These are phyloP conservation scores for Phytophthora megakarya DNA, from an alignment of 352 stramenopile genomes.

Conservation along the genomic window DNA sequence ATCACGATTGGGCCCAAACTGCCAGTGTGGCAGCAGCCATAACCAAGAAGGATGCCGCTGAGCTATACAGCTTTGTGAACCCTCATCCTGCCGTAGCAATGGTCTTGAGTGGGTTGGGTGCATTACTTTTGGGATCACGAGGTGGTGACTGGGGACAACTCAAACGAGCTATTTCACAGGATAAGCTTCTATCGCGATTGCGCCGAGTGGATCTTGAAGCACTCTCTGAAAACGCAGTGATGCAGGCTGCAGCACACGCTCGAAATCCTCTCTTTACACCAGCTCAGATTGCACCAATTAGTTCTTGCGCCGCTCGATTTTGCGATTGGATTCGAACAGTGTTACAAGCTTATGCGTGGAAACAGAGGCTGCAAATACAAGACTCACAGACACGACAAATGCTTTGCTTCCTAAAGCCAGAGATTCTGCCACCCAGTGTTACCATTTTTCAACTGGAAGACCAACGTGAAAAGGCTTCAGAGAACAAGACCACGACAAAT, in stretches of 20 bases:
- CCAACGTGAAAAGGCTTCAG: not conserved
- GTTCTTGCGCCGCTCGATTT: constrained; percentile 84
- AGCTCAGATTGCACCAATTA: constrained; percentile 75
- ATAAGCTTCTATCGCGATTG: constrained; percentile 63
- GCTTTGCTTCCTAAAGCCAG: constrained; percentile 58
- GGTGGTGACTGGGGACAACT: constrained; percentile 46
- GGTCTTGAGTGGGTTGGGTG: constrained; percentile 65
- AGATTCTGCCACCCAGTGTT: constrained; percentile 42
- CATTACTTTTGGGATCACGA: constrained; percentile 54
- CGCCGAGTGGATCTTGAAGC: constrained; percentile 48
- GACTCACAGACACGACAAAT: constrained; percentile 49
- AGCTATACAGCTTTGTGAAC: constrained; percentile 82
- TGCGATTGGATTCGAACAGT: constrained; percentile 87
- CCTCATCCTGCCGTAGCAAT: constrained; percentile 80
- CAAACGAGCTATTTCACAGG: constrained; percentile 65
- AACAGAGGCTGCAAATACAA: constrained; percentile 39
- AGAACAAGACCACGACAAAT: constrained; percentile 1
- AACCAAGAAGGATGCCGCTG: constrained; percentile 72
- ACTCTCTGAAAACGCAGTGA: constrained; percentile 38
- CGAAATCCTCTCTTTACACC: constrained; percentile 74
- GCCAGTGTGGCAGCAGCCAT: constrained; percentile 31
- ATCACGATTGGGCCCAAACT: constrained; percentile 45
- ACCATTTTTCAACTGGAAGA: constrained; percentile 16
- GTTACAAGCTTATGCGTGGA: constrained; percentile 77
- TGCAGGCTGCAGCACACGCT: constrained; percentile 52